Evolutionary conservation across 306 rosid genomes (phyloP).

Genomic region (Quercus cerris): DNA sequence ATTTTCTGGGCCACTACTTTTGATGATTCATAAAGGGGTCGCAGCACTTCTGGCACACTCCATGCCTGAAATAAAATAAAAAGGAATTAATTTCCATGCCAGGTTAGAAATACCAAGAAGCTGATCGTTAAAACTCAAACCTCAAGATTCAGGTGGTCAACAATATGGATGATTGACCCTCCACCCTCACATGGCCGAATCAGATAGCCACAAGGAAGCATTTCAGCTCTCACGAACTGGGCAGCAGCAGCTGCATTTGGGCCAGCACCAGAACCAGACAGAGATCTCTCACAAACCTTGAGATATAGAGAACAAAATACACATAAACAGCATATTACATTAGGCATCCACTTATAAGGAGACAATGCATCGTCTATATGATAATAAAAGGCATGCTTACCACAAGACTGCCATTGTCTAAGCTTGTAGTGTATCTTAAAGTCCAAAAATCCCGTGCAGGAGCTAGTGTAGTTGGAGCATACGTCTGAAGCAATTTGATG

Average conservation of each 20-base stretch:
- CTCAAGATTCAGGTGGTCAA: constrained; percentile 95
- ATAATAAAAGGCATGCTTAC: constrained; percentile 39
- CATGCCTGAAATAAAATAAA: constrained; percentile 55
- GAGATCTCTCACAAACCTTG: constrained; percentile 95
- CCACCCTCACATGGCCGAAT: constrained; percentile 99
- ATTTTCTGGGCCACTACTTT: constrained; percentile 86
- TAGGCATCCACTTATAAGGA: background rate
- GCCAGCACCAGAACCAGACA: constrained; percentile 91
- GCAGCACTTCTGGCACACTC: constrained; percentile 96
- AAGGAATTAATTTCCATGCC: constrained; percentile 2
- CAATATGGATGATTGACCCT: constrained; percentile 95
- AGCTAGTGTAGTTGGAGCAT: constrained; percentile 93
- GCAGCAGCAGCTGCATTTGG: constrained; percentile 73
- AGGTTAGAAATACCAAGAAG: background rate
- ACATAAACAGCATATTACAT: background rate
- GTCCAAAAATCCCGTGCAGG: constrained; percentile 99
- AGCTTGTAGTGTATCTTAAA: constrained; percentile 76
- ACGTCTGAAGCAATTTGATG: constrained; percentile 48
- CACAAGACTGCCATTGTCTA: constrained; percentile 95
- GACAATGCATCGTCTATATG: background rate
- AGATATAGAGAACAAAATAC: background rate
- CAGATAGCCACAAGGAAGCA: constrained; percentile 93
- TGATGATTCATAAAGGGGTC: constrained; percentile 94
- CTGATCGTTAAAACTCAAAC: constrained; percentile 31
- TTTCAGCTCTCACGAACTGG: constrained; percentile 82